Percentiles rank a stretch among this genome's conserved stretches.
These are phyloP conservation scores for Yamadazyma dushanensis DNA, from an alignment of 1,139 yeast genomes.

Conservation along the genomic window DNA sequence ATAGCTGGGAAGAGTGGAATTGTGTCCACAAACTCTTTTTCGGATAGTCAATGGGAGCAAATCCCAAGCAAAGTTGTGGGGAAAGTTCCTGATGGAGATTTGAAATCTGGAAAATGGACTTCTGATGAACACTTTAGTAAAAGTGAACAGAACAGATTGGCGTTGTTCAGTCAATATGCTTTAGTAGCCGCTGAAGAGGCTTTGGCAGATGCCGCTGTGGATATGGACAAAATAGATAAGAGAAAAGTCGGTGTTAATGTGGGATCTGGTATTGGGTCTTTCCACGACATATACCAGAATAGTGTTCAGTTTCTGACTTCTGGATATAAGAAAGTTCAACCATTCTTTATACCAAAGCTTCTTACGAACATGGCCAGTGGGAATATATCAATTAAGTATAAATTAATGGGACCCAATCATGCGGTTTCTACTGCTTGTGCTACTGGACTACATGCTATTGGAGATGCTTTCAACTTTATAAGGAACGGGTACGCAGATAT, in stretches of 20 bases:
- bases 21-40: conserved; percentile 49
- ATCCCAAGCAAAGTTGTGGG: conserved; percentile 82
- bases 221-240: conserved; percentile 35
- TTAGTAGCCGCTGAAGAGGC: conserved; percentile 80
- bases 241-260: conserved; percentile 67
- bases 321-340: conserved; percentile 78
- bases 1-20: conserved; percentile 56
- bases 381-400: conserved; percentile 75
- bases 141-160: conserved; percentile 58
- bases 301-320: conserved; percentile 45
- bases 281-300: conserved; percentile 70
- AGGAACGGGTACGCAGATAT: conserved; percentile 78
- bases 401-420: conserved; percentile 82
- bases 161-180: conserved; percentile 78
- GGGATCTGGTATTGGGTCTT: conserved; percentile 92
- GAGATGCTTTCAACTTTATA: conserved; percentile 87
- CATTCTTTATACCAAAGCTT: conserved; percentile 80
- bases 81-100: conserved; percentile 58
- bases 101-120: conserved; percentile 53
- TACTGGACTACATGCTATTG: conserved; percentile 90
- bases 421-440: conserved; percentile 95
- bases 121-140: conserved; percentile 42
- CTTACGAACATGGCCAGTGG: conserved; percentile 96
- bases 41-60: conserved; percentile 50
- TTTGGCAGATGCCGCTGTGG: conserved; percentile 56